Evolutionary conservation across 2,329 filamentous ascomycete species (phyloP).

Genomic region (Phaeoacremonium minimum): DNA sequence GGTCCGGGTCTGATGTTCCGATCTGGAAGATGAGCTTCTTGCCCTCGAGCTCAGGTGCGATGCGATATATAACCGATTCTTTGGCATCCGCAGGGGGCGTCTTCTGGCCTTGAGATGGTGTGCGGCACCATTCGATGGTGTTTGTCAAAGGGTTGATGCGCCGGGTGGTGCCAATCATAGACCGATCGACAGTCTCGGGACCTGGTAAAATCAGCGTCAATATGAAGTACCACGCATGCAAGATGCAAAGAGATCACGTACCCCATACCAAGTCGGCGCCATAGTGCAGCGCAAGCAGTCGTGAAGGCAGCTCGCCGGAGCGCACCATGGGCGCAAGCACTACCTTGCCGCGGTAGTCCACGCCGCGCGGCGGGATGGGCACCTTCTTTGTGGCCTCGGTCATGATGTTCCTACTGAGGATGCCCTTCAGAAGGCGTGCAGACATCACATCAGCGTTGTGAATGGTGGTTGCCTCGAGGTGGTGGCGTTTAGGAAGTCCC

Average conservation of each 20-base stretch:
- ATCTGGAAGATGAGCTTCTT: slow-evolving; percentile 83
- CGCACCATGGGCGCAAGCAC: slow-evolving; percentile 98
- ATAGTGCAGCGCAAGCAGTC: slow-evolving; percentile 85
- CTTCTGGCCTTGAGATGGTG: slow-evolving; percentile 64
- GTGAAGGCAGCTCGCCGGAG: slow-evolving; percentile 90
- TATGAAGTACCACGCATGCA: not conserved
- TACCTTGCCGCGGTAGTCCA: slow-evolving; percentile 90
- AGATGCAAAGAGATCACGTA: slow-evolving; percentile 29
- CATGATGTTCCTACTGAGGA: slow-evolving; percentile 52
- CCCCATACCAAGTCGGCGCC: slow-evolving; percentile 97
- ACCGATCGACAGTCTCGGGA: slow-evolving; percentile 88
- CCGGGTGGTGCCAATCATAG: slow-evolving; percentile 82
- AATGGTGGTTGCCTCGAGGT: too few relatives aligned
- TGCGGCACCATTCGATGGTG: slow-evolving; percentile 80
- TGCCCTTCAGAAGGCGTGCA: slow-evolving; percentile 6
- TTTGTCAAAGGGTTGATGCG: slow-evolving; percentile 70
- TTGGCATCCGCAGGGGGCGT: slow-evolving; percentile 48
- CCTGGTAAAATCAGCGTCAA: slow-evolving; percentile 40
- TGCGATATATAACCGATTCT: slow-evolving; percentile 75
- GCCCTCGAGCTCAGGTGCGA: slow-evolving; percentile 74
- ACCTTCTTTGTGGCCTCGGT: slow-evolving; percentile 57
- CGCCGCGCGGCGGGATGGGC: slow-evolving; percentile 80
- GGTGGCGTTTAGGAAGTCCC: too few relatives aligned
- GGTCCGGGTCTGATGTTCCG: slow-evolving; percentile 77
- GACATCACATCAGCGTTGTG: slow-evolving; percentile 7